Evolutionary conservation across 2,329 filamentous ascomycete species (phyloP).

Genomic region (Cladobotryum mycophilum): DNA sequence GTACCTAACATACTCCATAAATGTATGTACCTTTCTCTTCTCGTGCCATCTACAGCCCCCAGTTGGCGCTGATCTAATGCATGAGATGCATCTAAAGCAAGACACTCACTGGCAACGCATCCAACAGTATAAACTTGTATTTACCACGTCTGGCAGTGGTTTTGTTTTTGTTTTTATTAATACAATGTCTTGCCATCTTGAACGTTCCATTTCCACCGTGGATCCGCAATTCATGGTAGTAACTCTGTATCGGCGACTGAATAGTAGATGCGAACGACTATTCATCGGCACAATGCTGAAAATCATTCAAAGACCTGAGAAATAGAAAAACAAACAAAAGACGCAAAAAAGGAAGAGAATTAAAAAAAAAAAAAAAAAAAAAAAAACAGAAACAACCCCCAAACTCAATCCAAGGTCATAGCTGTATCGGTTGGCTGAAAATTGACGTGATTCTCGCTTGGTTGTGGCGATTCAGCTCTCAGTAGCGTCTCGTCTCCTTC

Average conservation of each 20-base stretch:
- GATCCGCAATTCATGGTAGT: background rate
- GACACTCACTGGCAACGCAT: too few species aligned
- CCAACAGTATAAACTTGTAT: too few species aligned
- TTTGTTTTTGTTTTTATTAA: background rate
- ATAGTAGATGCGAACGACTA: background rate
- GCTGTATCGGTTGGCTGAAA: background rate
- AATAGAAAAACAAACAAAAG: background rate
- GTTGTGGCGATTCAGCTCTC: background rate
- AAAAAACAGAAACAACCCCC: background rate
- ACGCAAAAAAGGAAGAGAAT: background rate
- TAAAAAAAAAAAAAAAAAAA: background rate
- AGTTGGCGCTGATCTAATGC: too few species aligned
- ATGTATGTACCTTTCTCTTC: too few species aligned
- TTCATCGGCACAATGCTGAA: background rate
- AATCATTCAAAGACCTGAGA: background rate
- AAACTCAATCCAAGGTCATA: background rate
- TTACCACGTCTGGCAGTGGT: too few species aligned
- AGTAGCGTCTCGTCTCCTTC: slow-evolving; percentile 40
- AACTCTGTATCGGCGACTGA: background rate
- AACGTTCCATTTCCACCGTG: background rate
- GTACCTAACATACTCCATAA: too few species aligned
- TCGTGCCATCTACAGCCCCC: too few species aligned
- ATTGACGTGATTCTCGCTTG: background rate
- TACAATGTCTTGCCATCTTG: background rate
- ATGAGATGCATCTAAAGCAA: too few species aligned